A percentile compares a stretch with the other conserved stretches of the same genome.
These are phyloP conservation scores for Punctularia strigosozonata DNA, from an alignment of 768 basidiomycete genomes.

Conservation along the genomic window DNA sequence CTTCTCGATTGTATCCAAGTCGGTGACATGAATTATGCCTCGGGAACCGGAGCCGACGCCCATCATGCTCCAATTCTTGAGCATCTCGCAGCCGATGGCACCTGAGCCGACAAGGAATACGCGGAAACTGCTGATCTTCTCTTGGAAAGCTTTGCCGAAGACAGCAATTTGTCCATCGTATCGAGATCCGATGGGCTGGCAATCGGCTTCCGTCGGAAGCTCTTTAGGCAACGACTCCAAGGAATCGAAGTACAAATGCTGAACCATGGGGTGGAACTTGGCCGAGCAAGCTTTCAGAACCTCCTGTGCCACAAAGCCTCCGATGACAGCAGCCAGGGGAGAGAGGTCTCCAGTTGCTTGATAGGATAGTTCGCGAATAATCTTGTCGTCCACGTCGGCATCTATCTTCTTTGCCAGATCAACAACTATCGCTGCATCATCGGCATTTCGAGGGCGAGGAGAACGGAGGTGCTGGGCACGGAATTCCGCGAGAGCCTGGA, in stretches of 20 bases:
- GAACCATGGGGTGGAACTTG: conserved; percentile 95
- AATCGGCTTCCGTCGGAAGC: conserved; percentile 73
- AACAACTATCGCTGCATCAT: conserved; percentile 68
- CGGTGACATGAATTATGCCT: conserved; percentile 86
- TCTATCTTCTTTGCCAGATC: conserved; percentile 70
- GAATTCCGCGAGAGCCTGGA: conserved; percentile 87
- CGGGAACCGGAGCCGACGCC: conserved; percentile 74
- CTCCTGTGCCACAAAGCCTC: conserved; percentile 97
- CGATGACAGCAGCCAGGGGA: conserved; percentile 86
- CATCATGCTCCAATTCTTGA: conserved; percentile 99
- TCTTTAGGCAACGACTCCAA: conserved; percentile 80
- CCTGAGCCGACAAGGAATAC: conserved; percentile 99
- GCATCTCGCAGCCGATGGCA: conserved; percentile 98
- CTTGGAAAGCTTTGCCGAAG: conserved; percentile 87
- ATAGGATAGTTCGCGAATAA: conserved; percentile 75
- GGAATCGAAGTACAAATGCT: conserved; percentile 95
- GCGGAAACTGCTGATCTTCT: conserved; percentile 77
- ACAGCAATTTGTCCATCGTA: conserved; percentile 96
- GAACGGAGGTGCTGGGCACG: conserved; percentile 47
- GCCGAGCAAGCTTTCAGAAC: conserved; percentile 94
- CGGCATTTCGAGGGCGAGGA: conserved; percentile 71
- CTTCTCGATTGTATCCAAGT: conserved; percentile 98
- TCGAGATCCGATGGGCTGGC: conserved; percentile 68
- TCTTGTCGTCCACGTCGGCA: conserved; percentile 66
- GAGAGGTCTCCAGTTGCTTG: conserved; percentile 87